These are phyloP conservation scores for Balansia obtecta DNA, from an alignment of 2,329 filamentous ascomycete genomes.

Conservation along the genomic window DNA sequence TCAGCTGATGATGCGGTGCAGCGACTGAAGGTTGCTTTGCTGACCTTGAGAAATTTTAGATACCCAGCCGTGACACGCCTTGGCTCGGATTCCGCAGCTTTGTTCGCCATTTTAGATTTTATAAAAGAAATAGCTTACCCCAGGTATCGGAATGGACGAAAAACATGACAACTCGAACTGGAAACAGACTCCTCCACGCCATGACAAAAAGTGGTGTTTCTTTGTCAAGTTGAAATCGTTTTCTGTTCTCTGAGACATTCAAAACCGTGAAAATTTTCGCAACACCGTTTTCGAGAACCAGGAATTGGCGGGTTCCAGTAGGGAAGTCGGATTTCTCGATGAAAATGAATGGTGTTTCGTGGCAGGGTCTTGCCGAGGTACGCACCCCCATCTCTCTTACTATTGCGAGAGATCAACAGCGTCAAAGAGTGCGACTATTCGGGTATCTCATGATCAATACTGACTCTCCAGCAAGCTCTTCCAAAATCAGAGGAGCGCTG, in stretches of 20 bases:
- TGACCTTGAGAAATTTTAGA: not conserved
- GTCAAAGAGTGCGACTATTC: too few species aligned
- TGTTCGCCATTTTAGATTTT: too few species aligned
- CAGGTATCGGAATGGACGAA: not conserved
- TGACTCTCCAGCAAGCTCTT: slow-evolving; percentile 2
- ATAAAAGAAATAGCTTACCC: too few species aligned
- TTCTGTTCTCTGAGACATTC: not conserved
- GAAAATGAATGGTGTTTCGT: slow-evolving; percentile 4
- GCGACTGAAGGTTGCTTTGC: not conserved
- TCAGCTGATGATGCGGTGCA: not conserved
- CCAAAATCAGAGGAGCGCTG: slow-evolving; percentile 3
- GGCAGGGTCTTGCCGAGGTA: slow-evolving; percentile 8
- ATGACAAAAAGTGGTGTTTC: not conserved
- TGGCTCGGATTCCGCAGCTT: too few species aligned
- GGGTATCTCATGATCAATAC: not conserved
- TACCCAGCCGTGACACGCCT: too few species aligned
- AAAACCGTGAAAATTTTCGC: not conserved
- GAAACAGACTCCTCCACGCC: not conserved
- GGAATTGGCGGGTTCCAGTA: not conserved
- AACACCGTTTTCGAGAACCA: not conserved
- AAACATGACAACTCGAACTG: not conserved
- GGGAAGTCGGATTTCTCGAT: not conserved
- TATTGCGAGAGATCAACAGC: not conserved
- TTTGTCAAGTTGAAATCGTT: not conserved
- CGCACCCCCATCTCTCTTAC: not conserved